These are phyloP conservation scores for Cicer bijugum DNA, from an alignment of 306 rosid species.

Conservation along the genomic window DNA sequence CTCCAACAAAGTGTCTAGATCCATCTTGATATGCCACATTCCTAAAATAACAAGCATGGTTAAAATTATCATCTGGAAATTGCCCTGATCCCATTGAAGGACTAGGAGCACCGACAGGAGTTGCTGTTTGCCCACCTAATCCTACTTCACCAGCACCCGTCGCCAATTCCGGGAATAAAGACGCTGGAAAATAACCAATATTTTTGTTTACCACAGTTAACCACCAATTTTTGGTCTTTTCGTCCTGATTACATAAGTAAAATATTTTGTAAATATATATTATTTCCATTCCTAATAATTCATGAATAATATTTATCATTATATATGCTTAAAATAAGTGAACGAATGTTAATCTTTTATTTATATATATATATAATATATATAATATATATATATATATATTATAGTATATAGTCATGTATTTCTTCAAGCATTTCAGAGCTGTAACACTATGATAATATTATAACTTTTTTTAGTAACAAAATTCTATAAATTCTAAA, in stretches of 20 bases:
- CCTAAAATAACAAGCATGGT: slow-evolving; percentile 4
- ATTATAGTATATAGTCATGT: not conserved
- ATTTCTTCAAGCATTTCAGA: not conserved
- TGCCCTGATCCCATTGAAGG: slow-evolving; percentile 34
- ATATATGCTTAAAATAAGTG: too few species aligned
- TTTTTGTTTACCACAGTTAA: rapidly evolving
- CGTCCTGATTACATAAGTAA: not conserved
- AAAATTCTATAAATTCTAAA: too few species aligned
- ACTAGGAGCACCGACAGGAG: not conserved
- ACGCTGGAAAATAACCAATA: slow-evolving; percentile 33
- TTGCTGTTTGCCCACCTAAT: slow-evolving; percentile 16
- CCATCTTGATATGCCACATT: not conserved
- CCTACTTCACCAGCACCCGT: not conserved
- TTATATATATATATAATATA: too few species aligned
- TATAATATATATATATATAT: too few species aligned
- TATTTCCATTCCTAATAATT: too few species aligned
- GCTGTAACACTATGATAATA: too few species aligned
- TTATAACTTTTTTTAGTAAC: too few species aligned
- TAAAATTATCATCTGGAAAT: not conserved
- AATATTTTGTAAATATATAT: not conserved
- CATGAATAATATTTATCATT: too few species aligned
- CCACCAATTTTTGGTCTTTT: slow-evolving; percentile 8
- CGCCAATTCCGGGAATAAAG: not conserved
- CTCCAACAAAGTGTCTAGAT: not conserved
- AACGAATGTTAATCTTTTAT: too few species aligned